phyloP scores from a whole-genome alignment of 192 early-diverging fungal genomes.

The Geosiphon pyriformis region DNA sequence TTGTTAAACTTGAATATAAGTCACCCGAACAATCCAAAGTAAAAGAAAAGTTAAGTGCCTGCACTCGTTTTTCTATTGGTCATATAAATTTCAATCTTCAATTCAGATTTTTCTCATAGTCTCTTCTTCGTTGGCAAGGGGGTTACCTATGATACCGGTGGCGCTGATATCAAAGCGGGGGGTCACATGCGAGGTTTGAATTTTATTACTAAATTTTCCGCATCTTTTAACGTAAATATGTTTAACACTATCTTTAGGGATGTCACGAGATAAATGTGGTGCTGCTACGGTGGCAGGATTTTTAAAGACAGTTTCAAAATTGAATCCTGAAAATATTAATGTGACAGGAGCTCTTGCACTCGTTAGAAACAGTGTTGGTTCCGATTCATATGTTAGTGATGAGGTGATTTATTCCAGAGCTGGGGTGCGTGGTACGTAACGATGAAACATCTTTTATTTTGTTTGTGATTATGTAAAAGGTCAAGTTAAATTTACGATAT shows the following conservation, averaged over 20 bases:
- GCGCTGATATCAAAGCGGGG: conserved; percentile 78
- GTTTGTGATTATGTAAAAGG: too few relatives aligned
- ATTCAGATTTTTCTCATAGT: conserved; percentile 29
- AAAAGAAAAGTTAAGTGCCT: conserved; percentile 60
- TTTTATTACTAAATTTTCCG: not conserved
- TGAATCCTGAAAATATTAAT: conserved; percentile 62
- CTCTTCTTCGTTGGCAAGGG: conserved; percentile 86
- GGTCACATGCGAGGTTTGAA: conserved; percentile 67
- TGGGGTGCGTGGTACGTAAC: conserved; percentile 56
- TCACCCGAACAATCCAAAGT: conserved; percentile 64
- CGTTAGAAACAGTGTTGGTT: conserved; percentile 79
- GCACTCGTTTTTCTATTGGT: not conserved
- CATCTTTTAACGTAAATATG: not conserved
- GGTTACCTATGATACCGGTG: conserved; percentile 88
- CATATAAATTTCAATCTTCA: not conserved
- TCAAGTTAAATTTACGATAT: too few relatives aligned
- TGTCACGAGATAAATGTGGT: conserved; percentile 90
- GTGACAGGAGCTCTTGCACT: conserved; percentile 69
- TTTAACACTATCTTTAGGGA: conserved; percentile 33
- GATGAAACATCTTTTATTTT: conserved; percentile 9
- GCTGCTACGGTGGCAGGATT: conserved; percentile 80
- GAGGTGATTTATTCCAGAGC: conserved; percentile 74
- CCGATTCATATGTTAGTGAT: conserved; percentile 76
- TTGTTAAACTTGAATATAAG: conserved; percentile 64
- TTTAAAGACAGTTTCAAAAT: conserved; percentile 60